Evolutionary conservation across 2,329 filamentous ascomycete genomes (phyloP), one percentile per base, ranked within the genome.

Genomic region (Xylariaceae sp.): DNA sequence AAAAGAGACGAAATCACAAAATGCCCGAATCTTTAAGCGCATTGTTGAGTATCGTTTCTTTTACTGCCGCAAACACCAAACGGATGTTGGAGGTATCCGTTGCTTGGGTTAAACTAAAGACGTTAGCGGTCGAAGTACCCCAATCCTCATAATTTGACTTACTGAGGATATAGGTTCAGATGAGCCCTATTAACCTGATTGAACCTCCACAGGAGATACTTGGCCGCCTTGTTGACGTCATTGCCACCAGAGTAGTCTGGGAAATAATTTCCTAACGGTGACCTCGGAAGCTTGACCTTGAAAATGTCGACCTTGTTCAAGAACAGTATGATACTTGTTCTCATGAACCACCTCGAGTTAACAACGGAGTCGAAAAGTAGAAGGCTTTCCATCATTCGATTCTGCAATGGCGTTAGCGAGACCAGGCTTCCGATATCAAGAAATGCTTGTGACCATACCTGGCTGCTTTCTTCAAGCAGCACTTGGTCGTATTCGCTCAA

Each of bases 261-360:
- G 70, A 99, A 99, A 74, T 98, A 99, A 71, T 93, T 96, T 66
- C 88, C 90, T 44, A 99, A 76, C 0, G 95, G 93, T 52, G 92
- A 97, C 61, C 93, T 86, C 52, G 86, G 86, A 23, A 99, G 86
- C 74, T 99, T 99, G 70, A 92, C 89, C 74, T 95, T 93, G 82
- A 99, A 99, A 56, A 99, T 85, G 78, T 99, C 95, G 65, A 99
- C 95, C 75, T 99, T 99, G 80, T 99, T 99, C 60, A 99, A 82
- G 78, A 99, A 99, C 54, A 99, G 81, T 70, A 99, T 98, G 71
- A 99, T 99, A 71, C 93, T 97, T 12, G 95, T 99, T 67, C 95
- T 84, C 89, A 98, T 96, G 76, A 99, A 99, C 95, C 95, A 99
- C 67, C 95, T 84, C 29, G 95, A 98, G 77, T 99, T 99, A 66